These are phyloP conservation scores for Apiotrichum porosum DNA, from an alignment of 1,284 basidiomycete species.

Conservation along the genomic window DNA sequence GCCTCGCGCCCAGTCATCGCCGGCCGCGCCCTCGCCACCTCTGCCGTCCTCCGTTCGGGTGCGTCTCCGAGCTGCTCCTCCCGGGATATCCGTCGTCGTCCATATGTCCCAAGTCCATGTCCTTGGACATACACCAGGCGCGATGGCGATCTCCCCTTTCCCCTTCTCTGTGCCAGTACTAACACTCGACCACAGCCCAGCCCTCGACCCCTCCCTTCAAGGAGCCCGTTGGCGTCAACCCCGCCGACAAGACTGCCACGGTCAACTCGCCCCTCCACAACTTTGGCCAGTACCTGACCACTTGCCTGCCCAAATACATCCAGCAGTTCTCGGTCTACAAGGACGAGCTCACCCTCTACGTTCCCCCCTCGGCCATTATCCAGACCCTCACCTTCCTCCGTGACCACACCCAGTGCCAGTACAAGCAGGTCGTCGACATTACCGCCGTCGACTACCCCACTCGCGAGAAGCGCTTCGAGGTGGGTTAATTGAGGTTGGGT, in stretches of 20 bases:
- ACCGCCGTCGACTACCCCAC: conserved; percentile 95
- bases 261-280: conserved; percentile 72
- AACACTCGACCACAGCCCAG: conserved; percentile 14
- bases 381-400: conserved; percentile 89
- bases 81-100: too few relatives aligned
- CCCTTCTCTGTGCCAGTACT: neutral
- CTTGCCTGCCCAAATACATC: conserved; percentile 88
- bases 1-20: conserved; percentile 8
- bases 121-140: neutral
- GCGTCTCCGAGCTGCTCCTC: conserved; percentile 4
- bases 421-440: conserved; percentile 88
- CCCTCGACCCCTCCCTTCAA: conserved; percentile 67
- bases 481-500: too few relatives aligned
- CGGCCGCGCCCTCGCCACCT: conserved; percentile 27
- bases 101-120: too few relatives aligned
- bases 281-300: conserved; percentile 83
- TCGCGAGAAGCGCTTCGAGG: conserved; percentile 86
- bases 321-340: conserved; percentile 98
- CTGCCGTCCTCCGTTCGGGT: conserved; percentile 27
- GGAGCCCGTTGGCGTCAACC: conserved; percentile 82
- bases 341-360: conserved; percentile 83
- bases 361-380: conserved; percentile 73
- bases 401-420: conserved; percentile 94
- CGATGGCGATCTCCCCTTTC: neutral
- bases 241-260: conserved; percentile 63